Base-by-base conservation (phyloP, 805 yeast species). In the Nakazawaea holstii region DNA sequence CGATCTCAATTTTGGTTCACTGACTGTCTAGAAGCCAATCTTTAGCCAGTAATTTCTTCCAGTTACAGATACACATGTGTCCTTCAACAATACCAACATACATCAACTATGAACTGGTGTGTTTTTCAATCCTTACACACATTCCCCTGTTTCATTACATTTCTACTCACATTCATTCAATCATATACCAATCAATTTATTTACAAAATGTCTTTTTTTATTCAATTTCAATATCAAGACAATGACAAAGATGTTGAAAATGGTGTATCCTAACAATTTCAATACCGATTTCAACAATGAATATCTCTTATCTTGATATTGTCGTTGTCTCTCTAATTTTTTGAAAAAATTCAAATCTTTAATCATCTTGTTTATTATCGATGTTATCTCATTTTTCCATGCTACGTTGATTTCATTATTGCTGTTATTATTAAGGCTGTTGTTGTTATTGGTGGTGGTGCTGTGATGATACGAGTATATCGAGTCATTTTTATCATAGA, bases 371-470 rank as follows among this genome's bases (percentile, higher is more conserved):
- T 65, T 68, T 45, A 78, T 62, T 7, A 78, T 65, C 41, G 67
- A 53, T 51, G 76, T 77, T 41, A 77, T 73, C 47, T 77, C 82
- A 30, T 67, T 69, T 56, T 76, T 82, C 83, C 83, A 77, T 41
- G 64, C 67, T 5, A 29, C 2, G 37, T 69, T 64, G 50, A 77
- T 72, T 36, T 76, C 81, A 6, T 56, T 14, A 8, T 31, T 41
- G 45, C 35, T 39, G 4, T 20, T 13, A 55, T 40, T 13, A 57
- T 11, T 13, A 27, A 17, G 13, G 20, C 13, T 7, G 51, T 36
- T 11, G 30, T 40, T 5, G 52, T 29, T n/a, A n/a, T n/a, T n/a
- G n/a, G 56, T 31, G 26, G 46, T 39, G 26, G 37, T 35, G 17
- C 52, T 29, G 3, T 10, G 33, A 24, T 14, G 31, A 14, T 17